These are phyloP conservation scores for Hypoxylon subgilvum DNA, from an alignment of 495 filamentous ascomycete genomes.

Conservation along the genomic window DNA sequence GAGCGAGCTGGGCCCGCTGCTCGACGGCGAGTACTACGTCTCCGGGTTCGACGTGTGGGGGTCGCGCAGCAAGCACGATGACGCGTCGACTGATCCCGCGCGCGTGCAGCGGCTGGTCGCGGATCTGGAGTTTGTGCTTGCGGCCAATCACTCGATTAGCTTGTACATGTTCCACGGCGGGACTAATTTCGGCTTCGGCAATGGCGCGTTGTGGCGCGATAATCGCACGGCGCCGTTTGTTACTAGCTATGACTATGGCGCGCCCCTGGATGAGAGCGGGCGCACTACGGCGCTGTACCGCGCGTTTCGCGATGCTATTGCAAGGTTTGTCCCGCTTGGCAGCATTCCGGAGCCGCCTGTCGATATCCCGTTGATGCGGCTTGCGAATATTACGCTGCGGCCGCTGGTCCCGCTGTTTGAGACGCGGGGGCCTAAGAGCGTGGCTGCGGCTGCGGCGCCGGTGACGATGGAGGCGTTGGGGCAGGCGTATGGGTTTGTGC, in stretches of 20 bases:
- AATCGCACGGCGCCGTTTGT: conserved; percentile 42
- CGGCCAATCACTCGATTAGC: conserved; percentile 50
- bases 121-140: conserved; percentile 50
- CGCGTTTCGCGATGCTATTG: conserved; percentile 46
- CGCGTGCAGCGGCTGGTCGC: conserved; percentile 32
- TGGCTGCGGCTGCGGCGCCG: conserved; percentile 22
- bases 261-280: conserved; percentile 56
- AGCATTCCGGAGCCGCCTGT: conserved; percentile 41
- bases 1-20: conserved; percentile 48
- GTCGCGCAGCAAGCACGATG: conserved; percentile 41
- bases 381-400: conserved; percentile 39
- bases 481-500: conserved; percentile 49
- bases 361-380: conserved; percentile 42
- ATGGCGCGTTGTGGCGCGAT: conserved; percentile 52
- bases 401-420: conserved; percentile 42
- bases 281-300: conserved; percentile 51
- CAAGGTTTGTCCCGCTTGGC: conserved; percentile 41
- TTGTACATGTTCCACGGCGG: conserved; percentile 59
- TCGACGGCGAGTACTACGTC: conserved; percentile 54
- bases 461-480: conserved; percentile 54
- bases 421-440: conserved; percentile 21
- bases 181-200: conserved; percentile 54
- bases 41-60: conserved; percentile 49
- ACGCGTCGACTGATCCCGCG: conserved; percentile 31
- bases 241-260: conserved; percentile 57